These are phyloP conservation scores for Thelonectria discophora DNA, from an alignment of 2,329 filamentous ascomycete genomes.

Conservation along the genomic window DNA sequence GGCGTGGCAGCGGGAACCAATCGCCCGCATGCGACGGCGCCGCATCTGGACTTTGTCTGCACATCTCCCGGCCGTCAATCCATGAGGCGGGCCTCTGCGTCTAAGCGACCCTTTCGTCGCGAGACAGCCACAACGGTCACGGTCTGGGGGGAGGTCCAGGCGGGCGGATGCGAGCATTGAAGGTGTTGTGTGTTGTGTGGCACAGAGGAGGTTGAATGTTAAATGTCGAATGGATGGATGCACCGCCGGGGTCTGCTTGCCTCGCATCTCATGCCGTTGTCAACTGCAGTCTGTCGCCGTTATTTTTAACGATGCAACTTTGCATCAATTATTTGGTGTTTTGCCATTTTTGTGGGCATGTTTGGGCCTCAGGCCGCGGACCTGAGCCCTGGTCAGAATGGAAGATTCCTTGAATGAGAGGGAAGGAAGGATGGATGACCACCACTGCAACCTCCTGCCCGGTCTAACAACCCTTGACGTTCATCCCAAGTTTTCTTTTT, in stretches of 20 bases:
- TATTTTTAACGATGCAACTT: not conserved
- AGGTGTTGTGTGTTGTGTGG: too few species aligned
- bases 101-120: not conserved
- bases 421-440: not conserved
- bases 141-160: not conserved
- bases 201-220: too few species aligned
- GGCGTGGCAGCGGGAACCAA: slow-evolving; percentile 36
- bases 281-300: not conserved
- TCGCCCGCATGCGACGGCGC: slow-evolving; percentile 29
- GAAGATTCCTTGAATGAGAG: not conserved
- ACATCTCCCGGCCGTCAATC: not conserved
- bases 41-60: slow-evolving; percentile 1
- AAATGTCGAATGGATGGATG: not conserved
- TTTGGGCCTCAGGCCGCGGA: not conserved
- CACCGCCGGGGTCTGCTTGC: slow-evolving; percentile 15
- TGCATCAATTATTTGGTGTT: too few species aligned
- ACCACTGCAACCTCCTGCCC: not conserved
- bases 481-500: not conserved
- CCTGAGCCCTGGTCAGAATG: too few species aligned
- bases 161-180: not conserved
- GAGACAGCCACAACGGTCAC: not conserved
- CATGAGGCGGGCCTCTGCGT: not conserved
- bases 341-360: not conserved
- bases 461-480: not conserved
- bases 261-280: slow-evolving; percentile 9